Evolutionary conservation across 2,329 filamentous ascomycete genomes (phyloP).

Genomic region (Cladosporium velox): DNA sequence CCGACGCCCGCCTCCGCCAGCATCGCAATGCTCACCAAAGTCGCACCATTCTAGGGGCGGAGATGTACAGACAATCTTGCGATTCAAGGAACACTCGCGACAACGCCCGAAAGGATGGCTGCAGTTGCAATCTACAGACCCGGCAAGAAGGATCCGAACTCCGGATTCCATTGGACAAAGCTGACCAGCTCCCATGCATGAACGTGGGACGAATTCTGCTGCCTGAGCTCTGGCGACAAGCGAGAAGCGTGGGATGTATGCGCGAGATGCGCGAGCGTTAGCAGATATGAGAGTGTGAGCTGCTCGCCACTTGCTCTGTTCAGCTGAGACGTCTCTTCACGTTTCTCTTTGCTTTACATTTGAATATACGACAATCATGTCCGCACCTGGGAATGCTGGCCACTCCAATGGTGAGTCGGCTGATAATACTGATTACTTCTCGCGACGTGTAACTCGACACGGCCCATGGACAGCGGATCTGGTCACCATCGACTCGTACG

Average conservation of each 20-base stretch:
- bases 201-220: constrained; percentile 17
- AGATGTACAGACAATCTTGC: not conserved
- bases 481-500: not conserved
- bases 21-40: not conserved
- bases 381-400: not conserved
- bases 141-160: not conserved
- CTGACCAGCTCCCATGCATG: constrained; percentile 9
- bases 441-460: not conserved
- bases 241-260: constrained; percentile 14
- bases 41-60: not conserved
- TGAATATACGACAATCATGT: not conserved
- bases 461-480: not conserved
- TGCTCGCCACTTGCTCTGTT: not conserved
- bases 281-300: not conserved
- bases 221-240: constrained; percentile 2
- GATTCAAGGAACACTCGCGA: not conserved
- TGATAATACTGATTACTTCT: constrained; percentile 8
- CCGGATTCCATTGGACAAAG: constrained; percentile 10
- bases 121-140: not conserved
- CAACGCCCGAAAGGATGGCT: not conserved
- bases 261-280: constrained; percentile 1
- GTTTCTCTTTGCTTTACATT: not conserved
- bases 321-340: not conserved
- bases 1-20: not conserved
- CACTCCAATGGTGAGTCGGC: not conserved